Percentiles rank a stretch among this genome's conserved stretches.
phyloP scores from a whole-genome alignment of 2,329 filamentous ascomycete species.

The Fusarium equiseti region DNA sequence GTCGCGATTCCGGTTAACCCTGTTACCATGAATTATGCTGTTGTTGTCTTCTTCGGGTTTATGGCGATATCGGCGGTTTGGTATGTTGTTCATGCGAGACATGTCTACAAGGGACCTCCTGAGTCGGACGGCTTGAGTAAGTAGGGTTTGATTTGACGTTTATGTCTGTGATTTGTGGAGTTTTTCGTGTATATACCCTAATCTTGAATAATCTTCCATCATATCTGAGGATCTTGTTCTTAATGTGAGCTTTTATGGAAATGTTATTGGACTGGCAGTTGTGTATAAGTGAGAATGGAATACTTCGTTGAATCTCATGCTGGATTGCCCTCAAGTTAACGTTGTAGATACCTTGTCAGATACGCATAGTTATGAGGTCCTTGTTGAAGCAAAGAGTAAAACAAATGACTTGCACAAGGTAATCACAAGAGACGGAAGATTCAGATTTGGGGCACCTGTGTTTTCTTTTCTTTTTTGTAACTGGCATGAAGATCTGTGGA shows the following conservation, averaged over 20 bases:
- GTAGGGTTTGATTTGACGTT: not conserved
- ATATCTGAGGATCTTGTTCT: not conserved
- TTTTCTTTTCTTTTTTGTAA: not conserved
- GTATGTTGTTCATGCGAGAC: conserved; percentile 67
- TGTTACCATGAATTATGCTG: conserved; percentile 74
- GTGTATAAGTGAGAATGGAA: not conserved
- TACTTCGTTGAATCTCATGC: not conserved
- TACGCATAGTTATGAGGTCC: not conserved
- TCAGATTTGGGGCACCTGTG: not conserved
- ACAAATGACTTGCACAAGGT: not conserved
- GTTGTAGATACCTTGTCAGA: not conserved
- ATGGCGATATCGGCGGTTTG: conserved; percentile 69
- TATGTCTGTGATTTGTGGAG: not conserved
- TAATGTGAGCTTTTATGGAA: not conserved
- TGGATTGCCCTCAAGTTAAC: not conserved
- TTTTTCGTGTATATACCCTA: not conserved
- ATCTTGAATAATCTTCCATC: not conserved
- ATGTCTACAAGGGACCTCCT: conserved; percentile 45
- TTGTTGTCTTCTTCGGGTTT: conserved; percentile 74
- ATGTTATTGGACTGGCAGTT: not conserved
- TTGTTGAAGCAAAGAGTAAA: not conserved
- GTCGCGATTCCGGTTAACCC: conserved; percentile 68
- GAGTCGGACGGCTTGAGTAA: conserved; percentile 39
- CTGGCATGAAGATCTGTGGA: not conserved
- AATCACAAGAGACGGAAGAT: not conserved